Percentiles rank a stretch among this genome's conserved stretches.
phyloP scores from a whole-genome alignment of 495 filamentous ascomycete genomes.

The Xylaria curta region DNA sequence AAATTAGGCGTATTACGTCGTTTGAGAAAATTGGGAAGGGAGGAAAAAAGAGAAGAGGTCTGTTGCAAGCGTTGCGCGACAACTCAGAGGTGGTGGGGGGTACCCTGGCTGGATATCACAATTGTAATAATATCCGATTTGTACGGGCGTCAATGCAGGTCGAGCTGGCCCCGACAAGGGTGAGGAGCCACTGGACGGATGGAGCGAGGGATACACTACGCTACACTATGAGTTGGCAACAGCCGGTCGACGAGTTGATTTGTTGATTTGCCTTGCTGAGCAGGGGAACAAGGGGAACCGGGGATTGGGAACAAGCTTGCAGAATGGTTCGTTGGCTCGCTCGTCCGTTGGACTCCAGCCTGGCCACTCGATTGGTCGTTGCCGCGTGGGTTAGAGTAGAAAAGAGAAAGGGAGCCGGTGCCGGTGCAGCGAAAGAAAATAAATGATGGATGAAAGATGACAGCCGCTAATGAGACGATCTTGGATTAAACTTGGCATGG shows the following conservation, averaged over 20 bases:
- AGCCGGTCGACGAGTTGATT: slow-evolving; percentile 1
- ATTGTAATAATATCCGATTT: slow-evolving; percentile 39
- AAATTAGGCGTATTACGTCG: slow-evolving; percentile 28
- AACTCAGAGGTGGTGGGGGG: slow-evolving; percentile 34
- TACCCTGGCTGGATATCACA: slow-evolving; percentile 39
- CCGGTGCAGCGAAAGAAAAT: neutral
- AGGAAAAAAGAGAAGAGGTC: slow-evolving; percentile 30
- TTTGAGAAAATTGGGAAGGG: slow-evolving; percentile 31
- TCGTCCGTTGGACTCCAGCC: neutral
- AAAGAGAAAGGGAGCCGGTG: slow-evolving; percentile 7
- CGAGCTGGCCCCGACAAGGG: slow-evolving; percentile 24
- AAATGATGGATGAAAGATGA: slow-evolving; percentile 6
- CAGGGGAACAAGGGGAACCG: neutral
- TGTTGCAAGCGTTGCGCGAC: slow-evolving; percentile 32
- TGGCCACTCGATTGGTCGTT: neutral
- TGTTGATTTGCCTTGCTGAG: neutral
- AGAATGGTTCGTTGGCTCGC: slow-evolving; percentile 6
- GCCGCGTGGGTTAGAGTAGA: slow-evolving; percentile 2
- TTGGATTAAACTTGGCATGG: neutral
- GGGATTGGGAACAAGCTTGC: slow-evolving; percentile 12
- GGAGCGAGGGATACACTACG: slow-evolving; percentile 10
- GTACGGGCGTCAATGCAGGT: slow-evolving; percentile 28
- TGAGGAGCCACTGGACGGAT: slow-evolving; percentile 14
- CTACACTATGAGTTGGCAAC: slow-evolving; percentile 17
- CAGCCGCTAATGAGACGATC: slow-evolving; percentile 14